Evolutionary conservation across 2,329 filamentous ascomycete species (phyloP).

Genomic region (Aspergillus japonicus): DNA sequence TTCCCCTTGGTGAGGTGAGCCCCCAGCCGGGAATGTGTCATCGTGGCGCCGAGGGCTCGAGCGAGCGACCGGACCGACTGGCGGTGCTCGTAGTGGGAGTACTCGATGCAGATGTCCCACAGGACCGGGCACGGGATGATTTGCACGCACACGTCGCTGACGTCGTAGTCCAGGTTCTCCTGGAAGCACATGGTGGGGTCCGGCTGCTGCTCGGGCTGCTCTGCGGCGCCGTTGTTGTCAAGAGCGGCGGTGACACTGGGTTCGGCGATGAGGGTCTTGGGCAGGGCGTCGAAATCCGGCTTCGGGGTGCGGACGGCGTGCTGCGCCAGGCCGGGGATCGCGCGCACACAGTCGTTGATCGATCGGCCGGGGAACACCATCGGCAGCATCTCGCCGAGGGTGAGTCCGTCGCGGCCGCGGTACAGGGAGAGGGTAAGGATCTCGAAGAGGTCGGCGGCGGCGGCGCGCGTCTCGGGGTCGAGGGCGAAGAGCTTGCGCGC

Average conservation of each 20-base stretch:
- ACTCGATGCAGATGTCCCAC: slow-evolving; percentile 39
- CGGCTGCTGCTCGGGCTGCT: neutral
- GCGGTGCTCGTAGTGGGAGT: slow-evolving; percentile 30
- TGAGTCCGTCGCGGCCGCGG: slow-evolving; percentile 21
- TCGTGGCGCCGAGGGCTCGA: slow-evolving; percentile 29
- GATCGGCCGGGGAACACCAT: slow-evolving; percentile 31
- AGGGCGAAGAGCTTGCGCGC: slow-evolving; percentile 22
- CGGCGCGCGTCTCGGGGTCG: slow-evolving; percentile 12
- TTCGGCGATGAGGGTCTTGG: slow-evolving; percentile 18
- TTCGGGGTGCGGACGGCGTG: slow-evolving; percentile 30
- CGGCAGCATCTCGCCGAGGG: slow-evolving; percentile 29
- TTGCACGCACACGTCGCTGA: slow-evolving; percentile 32
- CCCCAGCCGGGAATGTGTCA: slow-evolving; percentile 28
- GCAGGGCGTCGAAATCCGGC: slow-evolving; percentile 24
- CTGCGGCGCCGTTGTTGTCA: neutral
- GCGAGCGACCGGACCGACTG: slow-evolving; percentile 24
- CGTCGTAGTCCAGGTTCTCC: slow-evolving; percentile 36
- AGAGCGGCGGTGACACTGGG: neutral
- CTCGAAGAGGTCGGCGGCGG: slow-evolving; percentile 26
- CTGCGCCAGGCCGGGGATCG: slow-evolving; percentile 34
- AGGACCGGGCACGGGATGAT: slow-evolving; percentile 30
- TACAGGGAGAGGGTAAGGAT: slow-evolving; percentile 27
- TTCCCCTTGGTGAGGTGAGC: slow-evolving; percentile 4
- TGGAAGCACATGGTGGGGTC: slow-evolving; percentile 27
- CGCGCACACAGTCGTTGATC: slow-evolving; percentile 32